phyloP scores from a whole-genome alignment of 1,284 basidiomycete genomes.

The Neonothopanus nambi region DNA sequence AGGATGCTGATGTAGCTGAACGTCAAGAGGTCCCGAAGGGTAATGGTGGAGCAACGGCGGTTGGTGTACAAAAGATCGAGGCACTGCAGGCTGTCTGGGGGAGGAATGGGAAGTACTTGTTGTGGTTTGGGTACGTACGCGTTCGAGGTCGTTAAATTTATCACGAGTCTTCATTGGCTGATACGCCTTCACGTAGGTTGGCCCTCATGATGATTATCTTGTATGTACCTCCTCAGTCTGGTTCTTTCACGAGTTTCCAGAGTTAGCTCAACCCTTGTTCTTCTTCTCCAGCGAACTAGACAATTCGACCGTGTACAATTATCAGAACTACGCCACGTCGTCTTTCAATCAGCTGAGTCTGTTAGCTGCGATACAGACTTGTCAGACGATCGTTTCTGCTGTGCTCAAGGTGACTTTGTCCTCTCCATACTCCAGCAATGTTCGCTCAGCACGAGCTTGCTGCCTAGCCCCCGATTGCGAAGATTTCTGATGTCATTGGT shows the following conservation, averaged over 20 bases:
- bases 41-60: background rate
- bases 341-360: slow-evolving; percentile 6
- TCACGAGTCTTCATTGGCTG: background rate
- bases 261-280: too few species aligned
- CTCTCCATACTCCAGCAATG: too few species aligned
- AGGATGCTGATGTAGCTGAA: too few species aligned
- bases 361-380: slow-evolving; percentile 8
- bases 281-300: slow-evolving; percentile 3
- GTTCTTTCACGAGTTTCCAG: background rate
- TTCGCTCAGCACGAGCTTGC: too few species aligned
- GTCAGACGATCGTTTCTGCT: slow-evolving; percentile 6
- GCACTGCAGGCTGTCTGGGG: slow-evolving; percentile 9
- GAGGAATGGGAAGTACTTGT: slow-evolving; percentile 7
- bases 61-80: slow-evolving; percentile 7
- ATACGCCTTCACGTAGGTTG: background rate
- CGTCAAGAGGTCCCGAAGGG: too few species aligned
- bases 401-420: background rate
- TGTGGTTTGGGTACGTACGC: slow-evolving; percentile 1
- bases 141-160: too few species aligned
- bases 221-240: background rate
- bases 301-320: slow-evolving; percentile 9
- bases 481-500: slow-evolving; percentile 11
- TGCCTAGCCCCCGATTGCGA: slow-evolving; percentile 7
- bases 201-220: slow-evolving; percentile 7
- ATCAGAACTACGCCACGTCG: slow-evolving; percentile 10